These are phyloP conservation scores for Glonium stellatum DNA, from an alignment of 495 filamentous ascomycete genomes.

Conservation along the genomic window DNA sequence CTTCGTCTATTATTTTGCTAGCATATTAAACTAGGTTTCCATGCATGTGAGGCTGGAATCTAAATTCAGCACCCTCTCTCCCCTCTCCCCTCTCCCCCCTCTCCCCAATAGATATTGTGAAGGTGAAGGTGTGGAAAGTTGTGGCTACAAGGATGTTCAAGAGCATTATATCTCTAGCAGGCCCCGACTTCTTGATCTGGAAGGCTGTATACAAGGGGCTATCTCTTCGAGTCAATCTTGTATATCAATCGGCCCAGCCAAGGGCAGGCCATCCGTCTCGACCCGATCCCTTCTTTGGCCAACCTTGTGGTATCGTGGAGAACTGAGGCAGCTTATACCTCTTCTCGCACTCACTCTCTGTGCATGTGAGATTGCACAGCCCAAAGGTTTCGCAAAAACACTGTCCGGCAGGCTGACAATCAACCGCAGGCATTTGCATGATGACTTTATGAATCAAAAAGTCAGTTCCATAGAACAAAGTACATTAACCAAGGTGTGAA, in stretches of 20 bases:
- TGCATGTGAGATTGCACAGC: conserved; percentile 27
- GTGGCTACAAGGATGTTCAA: no score
- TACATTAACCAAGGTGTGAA: neutral
- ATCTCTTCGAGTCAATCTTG: neutral
- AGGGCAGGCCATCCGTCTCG: conserved; percentile 20
- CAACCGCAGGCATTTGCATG: conserved; percentile 25
- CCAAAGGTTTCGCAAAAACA: conserved; percentile 28
- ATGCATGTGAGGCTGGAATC: no score
- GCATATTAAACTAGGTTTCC: no score
- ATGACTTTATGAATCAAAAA: conserved; percentile 7
- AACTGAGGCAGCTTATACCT: conserved; percentile 23
- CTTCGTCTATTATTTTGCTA: no score
- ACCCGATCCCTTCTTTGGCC: conserved; percentile 26
- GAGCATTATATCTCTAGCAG: no score
- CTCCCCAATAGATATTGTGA: no score
- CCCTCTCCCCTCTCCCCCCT: no score
- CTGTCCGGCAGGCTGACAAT: conserved; percentile 26
- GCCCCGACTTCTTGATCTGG: no score
- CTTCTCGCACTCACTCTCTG: conserved; percentile 21
- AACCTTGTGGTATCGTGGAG: conserved; percentile 23
- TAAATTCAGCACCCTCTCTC: no score
- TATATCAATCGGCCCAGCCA: conserved; percentile 23
- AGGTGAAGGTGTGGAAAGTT: no score
- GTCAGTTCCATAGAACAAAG: neutral
- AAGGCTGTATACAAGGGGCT: no score